phyloP scores from a whole-genome alignment of 108 stramenopile genomes.

The Skeletonema marinoi region DNA sequence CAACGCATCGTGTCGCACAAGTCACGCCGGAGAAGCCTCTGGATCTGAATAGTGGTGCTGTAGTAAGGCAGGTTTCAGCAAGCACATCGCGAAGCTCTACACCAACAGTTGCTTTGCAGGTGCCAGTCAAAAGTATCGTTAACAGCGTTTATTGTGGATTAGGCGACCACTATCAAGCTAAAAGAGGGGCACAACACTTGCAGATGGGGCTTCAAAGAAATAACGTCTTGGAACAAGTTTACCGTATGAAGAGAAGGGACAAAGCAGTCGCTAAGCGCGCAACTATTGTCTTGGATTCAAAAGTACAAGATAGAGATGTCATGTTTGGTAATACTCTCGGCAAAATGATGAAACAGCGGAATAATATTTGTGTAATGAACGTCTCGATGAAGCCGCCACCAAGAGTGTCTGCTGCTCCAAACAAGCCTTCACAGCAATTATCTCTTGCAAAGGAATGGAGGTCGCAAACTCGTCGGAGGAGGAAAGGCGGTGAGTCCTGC shows the following conservation, averaged over 20 bases:
- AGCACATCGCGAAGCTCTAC: no score
- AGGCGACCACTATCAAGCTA: neutral
- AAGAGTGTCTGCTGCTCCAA: neutral
- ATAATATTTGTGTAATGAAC: neutral
- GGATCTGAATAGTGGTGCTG: neutral
- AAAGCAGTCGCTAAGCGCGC: neutral
- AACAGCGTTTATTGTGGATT: neutral
- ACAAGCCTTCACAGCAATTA: neutral
- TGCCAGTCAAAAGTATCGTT: neutral
- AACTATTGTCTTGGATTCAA: neutral
- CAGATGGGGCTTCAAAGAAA: neutral
- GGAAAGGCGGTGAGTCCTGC: neutral
- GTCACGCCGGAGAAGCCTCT: neutral
- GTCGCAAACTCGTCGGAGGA: neutral
- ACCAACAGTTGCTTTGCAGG: neutral
- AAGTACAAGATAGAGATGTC: neutral
- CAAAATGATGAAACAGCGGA: neutral
- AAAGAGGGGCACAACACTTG: neutral
- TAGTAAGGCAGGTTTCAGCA: neutral
- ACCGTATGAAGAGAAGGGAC: neutral
- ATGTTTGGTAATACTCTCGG: neutral
- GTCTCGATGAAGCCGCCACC: neutral
- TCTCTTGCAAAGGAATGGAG: conserved; percentile 1
- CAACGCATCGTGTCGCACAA: neutral
- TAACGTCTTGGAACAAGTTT: neutral